These are phyloP conservation scores for Podospora appendiculata DNA, from an alignment of 495 filamentous ascomycete species.

Conservation along the genomic window DNA sequence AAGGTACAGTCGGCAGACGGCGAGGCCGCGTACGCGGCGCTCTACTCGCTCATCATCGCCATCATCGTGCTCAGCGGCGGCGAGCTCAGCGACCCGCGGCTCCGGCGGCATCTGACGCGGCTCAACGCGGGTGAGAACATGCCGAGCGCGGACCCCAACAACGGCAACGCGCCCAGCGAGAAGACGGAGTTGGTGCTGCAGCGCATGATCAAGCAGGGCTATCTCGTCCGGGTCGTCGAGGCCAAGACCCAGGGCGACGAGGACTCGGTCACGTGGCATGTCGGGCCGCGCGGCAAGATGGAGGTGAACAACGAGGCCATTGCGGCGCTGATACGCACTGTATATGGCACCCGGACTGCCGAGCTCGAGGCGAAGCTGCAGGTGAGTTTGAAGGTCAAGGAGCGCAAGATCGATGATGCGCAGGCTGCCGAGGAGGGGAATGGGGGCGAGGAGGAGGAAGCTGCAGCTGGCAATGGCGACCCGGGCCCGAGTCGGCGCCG, in stretches of 20 bases:
- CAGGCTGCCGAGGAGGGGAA: constrained; percentile 11
- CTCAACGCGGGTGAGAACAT: constrained; percentile 71
- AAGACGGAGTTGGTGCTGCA: constrained; percentile 69
- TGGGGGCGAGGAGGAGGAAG: constrained; percentile 4
- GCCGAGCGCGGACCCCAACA: constrained; percentile 25
- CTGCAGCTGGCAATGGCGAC: constrained; percentile 3
- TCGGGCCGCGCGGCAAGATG: constrained; percentile 77
- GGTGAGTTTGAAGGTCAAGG: constrained; percentile 44
- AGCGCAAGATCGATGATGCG: constrained; percentile 15
- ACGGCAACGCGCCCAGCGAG: constrained; percentile 54
- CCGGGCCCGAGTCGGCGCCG: constrained; percentile 15
- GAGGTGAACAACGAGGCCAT: constrained; percentile 74
- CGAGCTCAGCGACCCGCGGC: constrained; percentile 62
- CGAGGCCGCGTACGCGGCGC: constrained; percentile 70
- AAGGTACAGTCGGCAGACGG: constrained; percentile 51
- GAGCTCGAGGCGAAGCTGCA: constrained; percentile 47
- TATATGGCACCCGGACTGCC: constrained; percentile 43
- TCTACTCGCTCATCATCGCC: constrained; percentile 73
- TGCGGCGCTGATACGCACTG: constrained; percentile 55
- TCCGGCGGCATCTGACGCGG: constrained; percentile 64
- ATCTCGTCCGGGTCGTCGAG: constrained; percentile 67
- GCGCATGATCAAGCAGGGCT: constrained; percentile 73
- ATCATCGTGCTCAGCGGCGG: constrained; percentile 64
- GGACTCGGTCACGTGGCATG: constrained; percentile 65
- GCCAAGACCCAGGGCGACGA: constrained; percentile 50